Evolutionary conservation across 1,139 yeast species (phyloP), one percentile per base, ranked within the genome.

Genomic region (Meyerozyma sp.): DNA sequence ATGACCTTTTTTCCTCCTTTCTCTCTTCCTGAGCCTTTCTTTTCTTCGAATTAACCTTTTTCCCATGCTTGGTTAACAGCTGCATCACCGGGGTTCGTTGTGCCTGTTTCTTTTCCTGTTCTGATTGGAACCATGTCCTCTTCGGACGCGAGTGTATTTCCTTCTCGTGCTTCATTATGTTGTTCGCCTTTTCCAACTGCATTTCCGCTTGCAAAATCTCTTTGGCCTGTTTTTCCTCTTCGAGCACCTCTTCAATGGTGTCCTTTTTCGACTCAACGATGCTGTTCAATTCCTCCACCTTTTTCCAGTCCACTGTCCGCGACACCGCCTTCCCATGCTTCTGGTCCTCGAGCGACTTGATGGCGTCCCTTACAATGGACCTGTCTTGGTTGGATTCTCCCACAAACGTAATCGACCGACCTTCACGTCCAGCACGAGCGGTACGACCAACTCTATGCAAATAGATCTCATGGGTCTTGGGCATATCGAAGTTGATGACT

Each of bases 371-470:
- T 13, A 93, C 98, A 55, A 94, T 89, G 37, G 77, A 70, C 67
- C 98, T 81, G 54, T 93, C 98, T 46, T 75, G 79, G 20, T 88
- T 73, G 2, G 88, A 74, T 62, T 93, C 98, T 16, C 98, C 98
- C 8, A 94, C 98, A 62, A 93, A 82, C 4, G 98, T 83, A 39
- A 93, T 84, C 40, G 97, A 85, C 45, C 79, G 78, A 76, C 99
- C 99, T 44, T 87, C 89, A 64, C 98, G 80, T 32, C 98, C 98
- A 43, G 97, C 99, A 79, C 99, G 88, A 9, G 98, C 99, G 44
- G 98, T 93, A 77, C 99, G 87, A 68, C 98, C 98, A 49, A 94
- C 97, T 73, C 99, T 84, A 68, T 93, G 98, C 61, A 93, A 73
- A 63, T 93, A 94, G 36, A 90, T 79, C 53, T 93, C 98, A 58